Evolutionary conservation across 495 filamentous ascomycete species (phyloP), one percentile per base, ranked within the genome.

Genomic region (Cercophora newfieldiana): DNA sequence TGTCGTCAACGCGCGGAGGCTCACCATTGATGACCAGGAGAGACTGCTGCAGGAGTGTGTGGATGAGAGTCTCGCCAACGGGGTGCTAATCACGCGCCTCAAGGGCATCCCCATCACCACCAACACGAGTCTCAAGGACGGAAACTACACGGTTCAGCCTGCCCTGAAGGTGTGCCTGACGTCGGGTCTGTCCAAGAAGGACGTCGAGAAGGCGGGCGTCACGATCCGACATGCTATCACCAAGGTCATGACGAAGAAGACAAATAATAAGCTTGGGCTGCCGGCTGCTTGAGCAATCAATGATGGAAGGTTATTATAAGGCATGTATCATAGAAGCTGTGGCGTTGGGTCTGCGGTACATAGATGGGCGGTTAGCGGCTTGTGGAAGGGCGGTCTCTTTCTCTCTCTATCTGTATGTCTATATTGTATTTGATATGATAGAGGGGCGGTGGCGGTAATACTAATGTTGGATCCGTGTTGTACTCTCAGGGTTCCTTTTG

Each of bases 191-290:
- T 90, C 90, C 33, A 93, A 90, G 81, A 97, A 96, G 80, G 95
- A 99, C 76, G 89, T 92, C 51, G 95, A 99, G 80, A 94, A 93
- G 79, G 91, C 95, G 2, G 95, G 94, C 2, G 86, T 88, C 4
- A 90, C 86, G 5, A 91, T 98, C 64, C 85, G 96, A 59, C 94
- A 97, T 79, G 95, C 94, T 21, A 91, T 97, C 69, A 97, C 94
- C 30, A 97, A 96, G 80, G 88, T 97, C 58, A 82, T 88, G 76
- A 84, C 82, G 14, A 74, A 80, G 44, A 84, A 82, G 72, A 76
- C 78, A 19, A 84, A 76, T 56, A 79, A 74, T 51, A 76, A 77
- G 72, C 64, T 77, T 18, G 68, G 68, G 0, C 47, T 75, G 47
- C 73, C 73, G 31, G 64, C 66, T 57, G 69, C 69, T n/a, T 74